Base-by-base conservation (phyloP, 2,329 filamentous ascomycete species). In the Cyclaneusma minus region DNA sequence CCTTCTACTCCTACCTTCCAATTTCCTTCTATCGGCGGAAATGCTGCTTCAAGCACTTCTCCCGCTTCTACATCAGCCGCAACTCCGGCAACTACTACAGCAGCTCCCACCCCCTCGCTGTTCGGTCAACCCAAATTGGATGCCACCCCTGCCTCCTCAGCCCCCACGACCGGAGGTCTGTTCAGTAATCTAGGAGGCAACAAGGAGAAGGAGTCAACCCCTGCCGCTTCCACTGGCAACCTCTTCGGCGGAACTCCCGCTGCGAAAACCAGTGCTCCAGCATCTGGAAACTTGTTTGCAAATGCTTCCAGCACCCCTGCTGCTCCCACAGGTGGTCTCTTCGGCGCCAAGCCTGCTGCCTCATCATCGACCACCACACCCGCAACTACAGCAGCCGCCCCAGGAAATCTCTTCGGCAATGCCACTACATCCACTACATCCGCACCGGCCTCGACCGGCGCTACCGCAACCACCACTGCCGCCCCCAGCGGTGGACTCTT, bases 331-430 rank as follows among this genome's bases (percentile, higher is more conserved):
- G n/a, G n/a, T n/a, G 37, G 33, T 13, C 30, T 50, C 11, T 54
- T 53, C 32, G 54, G 47, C 31, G 6, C 32, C 7, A 25, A 25
- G 23, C 23, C 26, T 3, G 27, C 29, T 21, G 13, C 22, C 8
- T 26, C 33, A 18, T 16, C 26, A 3, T 22, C 35, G 10, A 19
- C 13, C 15, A 24, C 21, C n/a, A 6, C 30, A 12, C 11, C 24
- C 21, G 18, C 18, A 7, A 20, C 33, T 13, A 11, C 32, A 11
- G 20, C 26, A 15, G 16, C 20, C 12, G 15, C 18, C 6, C 17
- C 25, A 19, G 24, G 16, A 15, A 42, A 39, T 28, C 37, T 51
- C 13, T 54, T 55, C 32, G 43, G 49, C 7, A 39, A 34, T 16
- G 29, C 37, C 9, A 41, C 38, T 16, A 21, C 39, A 10, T 31